Evolutionary conservation across 139 green algal species (phyloP), one percentile per base, ranked within the genome.

Genomic region (Choricystis sp.): DNA sequence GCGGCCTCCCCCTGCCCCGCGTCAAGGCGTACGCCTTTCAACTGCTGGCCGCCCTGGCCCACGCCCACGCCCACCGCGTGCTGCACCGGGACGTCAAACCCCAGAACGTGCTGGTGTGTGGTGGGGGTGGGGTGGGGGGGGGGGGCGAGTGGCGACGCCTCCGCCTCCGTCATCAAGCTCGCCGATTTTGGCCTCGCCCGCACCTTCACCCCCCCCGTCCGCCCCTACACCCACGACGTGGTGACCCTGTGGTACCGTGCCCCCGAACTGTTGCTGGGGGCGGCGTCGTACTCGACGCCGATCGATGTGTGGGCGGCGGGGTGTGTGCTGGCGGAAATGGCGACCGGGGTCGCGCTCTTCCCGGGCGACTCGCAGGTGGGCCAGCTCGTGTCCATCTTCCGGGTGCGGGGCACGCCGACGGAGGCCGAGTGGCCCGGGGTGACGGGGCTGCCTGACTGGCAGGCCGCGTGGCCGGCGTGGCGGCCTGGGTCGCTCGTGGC

Each of bases 131-230:
- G 78, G 65, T 68, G 2, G 92, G 92, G 1, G 74, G 90, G 73
- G 79, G n/a, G n/a, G n/a, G n/a, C n/a, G n/a, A n/a, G n/a, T n/a
- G n/a, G n/a, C n/a, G n/a, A n/a, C n/a, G n/a, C n/a, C n/a, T n/a
- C n/a, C n/a, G n/a, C n/a, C n/a, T n/a, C n/a, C n/a, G n/a, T n/a
- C n/a, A n/a, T 98, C 30, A 97, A 97, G 66, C 57, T 98, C 56
- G 98, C 92, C 64, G 93, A 99, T 80, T 96, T 97, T 81, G 93
- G 93, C 1, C 73, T 98, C 64, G 90, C 92, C 1, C 71, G 87
- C 23, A 74, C 88, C 68, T 94, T 86, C 72, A 77, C 79, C 52
- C 67, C 52, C 40, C 84, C 82, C 25, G 66, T 86, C 28, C 65
- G 67, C 29, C 52, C 72, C 4, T 88, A 89, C 72, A 92, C 86